Evolutionary conservation across 495 filamentous ascomycete species (phyloP), one percentile per base, ranked within the genome.

Genomic region (Recurvomyces mirabilis): DNA sequence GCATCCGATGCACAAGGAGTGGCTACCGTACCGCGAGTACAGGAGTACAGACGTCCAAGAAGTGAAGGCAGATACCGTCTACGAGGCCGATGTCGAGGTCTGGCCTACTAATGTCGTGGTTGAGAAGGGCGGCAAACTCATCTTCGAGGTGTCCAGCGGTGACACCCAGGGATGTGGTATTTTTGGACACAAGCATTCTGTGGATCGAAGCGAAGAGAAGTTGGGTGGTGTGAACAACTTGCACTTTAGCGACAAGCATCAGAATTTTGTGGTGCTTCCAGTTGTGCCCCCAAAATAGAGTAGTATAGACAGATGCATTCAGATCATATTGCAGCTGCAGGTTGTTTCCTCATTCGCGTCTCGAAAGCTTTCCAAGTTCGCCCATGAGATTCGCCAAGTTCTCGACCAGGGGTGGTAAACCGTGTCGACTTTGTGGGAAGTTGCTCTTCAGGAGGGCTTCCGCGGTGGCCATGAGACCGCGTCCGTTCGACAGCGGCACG

Each of bases 81-180:
- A 83, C 46, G 55, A 56, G 0, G 74, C 82, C 0, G 78, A 81
- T 49, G 66, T 83, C 9, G 79, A 83, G 62, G 55, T 82, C 3
- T 82, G 78, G 79, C 79, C 79, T 13, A 82, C 76, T 0, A 79
- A 79, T 55, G 74, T 79, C 0, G 67, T 83, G 4, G 68, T 79
- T 12, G 68, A 68, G 34, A 60, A 64, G 32, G 74, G 75, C 0
- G 67, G 65, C 0, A 67, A 61, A 49, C 49, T 80, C 23, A 63
- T 76, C 12, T 60, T 82, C n/a, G 75, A 82, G 53, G 65, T 81
- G 3, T 45, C 65, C 1, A 66, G 62, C 46, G 74, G 72, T 1
- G 77, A 82, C 62, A 80, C 77, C 4, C 74, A 79, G 43, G 77
- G 77, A 1, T 62, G 58, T 31, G 75, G 75, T 0, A 65, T 77